Base-by-base conservation (phyloP, 441 rosid species). In the Bruguiera hainesii region DNA sequence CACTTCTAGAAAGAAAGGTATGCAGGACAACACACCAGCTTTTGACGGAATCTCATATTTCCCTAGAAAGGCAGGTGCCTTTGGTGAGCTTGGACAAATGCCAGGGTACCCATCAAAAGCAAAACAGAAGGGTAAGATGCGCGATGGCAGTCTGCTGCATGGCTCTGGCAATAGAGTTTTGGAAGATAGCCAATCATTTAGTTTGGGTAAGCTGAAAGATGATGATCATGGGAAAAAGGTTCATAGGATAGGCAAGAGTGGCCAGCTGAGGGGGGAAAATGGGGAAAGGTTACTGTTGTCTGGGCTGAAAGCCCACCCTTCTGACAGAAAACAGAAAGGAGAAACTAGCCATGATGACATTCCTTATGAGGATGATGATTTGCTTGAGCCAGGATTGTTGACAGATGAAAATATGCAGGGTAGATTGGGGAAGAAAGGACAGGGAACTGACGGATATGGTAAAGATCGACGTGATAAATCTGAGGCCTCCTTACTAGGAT, bases 51-150 rank as follows among this genome's bases (percentile, higher is more conserved):
- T 59, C 19, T 26, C 69, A 50, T 72, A 65, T 55, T 70, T 71
- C 53, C 75, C 88, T 70, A 82, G 66, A 56, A 82, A 78, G 71
- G 63, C 51, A 59, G 81, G 68, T 23, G 52, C 78, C 63, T 66
- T 68, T 66, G 73, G 74, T 63, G 93, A 87, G 66, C 82, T 71
- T 72, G 73, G 67, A 19, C 75, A 76, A 70, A 75, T 60, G 37
- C 72, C 79, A 19, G 85, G 78, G 69, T 80, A 82, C 78, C 63
- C 78, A 63, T 76, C 76, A 63, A 88, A 87, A 84, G 80, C 79
- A 69, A 94, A 89, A 79, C 84, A 84, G 74, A 90, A 88, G 87
- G 80, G 89, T 59, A 90, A 83, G 82, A 82, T 80, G 81, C 84
- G 60, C 64, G 87, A 82, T 61, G 76, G 81, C 73, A 76, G 83